Evolutionary conservation across 2,329 filamentous ascomycete genomes (phyloP).

Genomic region (Penicillium corylophilum): DNA sequence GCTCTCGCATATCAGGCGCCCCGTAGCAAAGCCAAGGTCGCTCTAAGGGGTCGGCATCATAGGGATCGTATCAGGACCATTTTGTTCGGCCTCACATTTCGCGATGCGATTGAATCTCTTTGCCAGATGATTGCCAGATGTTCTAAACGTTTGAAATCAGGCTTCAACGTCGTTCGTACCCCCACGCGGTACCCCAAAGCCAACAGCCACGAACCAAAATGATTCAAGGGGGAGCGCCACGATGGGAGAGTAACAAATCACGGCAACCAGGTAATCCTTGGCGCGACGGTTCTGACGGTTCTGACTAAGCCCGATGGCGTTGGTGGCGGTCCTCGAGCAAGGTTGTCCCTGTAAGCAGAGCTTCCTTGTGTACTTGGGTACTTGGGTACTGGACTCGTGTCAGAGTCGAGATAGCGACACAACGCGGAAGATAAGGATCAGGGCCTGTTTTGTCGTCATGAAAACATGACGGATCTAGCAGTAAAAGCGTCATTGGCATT

Average conservation of each 20-base stretch:
- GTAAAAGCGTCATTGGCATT: too few relatives aligned
- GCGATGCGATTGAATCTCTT: neutral
- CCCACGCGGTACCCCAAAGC: neutral
- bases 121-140: too few relatives aligned
- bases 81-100: neutral
- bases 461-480: too few relatives aligned
- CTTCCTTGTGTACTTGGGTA: too few relatives aligned
- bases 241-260: constrained; percentile 9
- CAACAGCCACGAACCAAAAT: neutral
- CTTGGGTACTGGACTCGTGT: too few relatives aligned
- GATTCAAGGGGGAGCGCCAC: neutral
- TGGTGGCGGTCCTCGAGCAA: constrained; percentile 11
- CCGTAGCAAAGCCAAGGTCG: neutral
- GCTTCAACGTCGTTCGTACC: neutral
- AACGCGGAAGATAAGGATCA: too few relatives aligned
- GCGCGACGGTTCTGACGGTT: constrained; percentile 4
- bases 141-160: neutral
- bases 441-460: too few relatives aligned
- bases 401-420: too few relatives aligned
- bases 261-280: neutral
- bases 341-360: too few relatives aligned
- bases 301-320: constrained; percentile 5
- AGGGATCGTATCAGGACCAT: neutral
- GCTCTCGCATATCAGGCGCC: neutral
- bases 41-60: too few relatives aligned